Conservation (phyloP, 495 filamentous ascomycete species). For the Neurospora sp. region DNA sequence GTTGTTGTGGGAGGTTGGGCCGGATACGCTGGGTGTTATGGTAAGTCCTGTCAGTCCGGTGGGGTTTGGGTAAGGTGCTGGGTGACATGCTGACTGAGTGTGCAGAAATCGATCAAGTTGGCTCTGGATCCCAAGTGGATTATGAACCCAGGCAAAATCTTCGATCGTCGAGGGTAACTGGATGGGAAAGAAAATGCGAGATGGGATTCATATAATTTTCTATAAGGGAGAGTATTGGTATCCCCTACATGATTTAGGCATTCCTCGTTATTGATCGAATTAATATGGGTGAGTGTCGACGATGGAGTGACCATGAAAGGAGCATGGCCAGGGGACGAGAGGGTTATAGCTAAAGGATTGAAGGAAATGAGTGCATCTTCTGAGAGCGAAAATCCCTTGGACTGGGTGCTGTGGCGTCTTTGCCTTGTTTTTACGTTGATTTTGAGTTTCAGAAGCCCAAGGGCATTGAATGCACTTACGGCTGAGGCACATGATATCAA, state of each 20-base stretch:
- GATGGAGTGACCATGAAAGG: not conserved
- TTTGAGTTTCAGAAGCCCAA: not conserved
- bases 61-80: not conserved
- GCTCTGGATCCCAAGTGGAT: slow-evolving; percentile 86
- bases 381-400: not conserved
- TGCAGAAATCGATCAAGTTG: slow-evolving; percentile 59
- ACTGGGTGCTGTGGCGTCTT: not conserved
- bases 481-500: not conserved
- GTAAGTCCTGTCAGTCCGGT: slow-evolving; percentile 6
- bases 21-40: slow-evolving; percentile 76
- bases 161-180: slow-evolving; percentile 41
- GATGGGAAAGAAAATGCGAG: not conserved
- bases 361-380: not conserved
- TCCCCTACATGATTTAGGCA: too few species aligned
- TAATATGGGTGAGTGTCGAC: not conserved
- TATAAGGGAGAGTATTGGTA: too few species aligned
- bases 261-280: not conserved
- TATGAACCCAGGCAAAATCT: slow-evolving; percentile 85
- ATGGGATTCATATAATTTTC: not conserved
- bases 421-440: not conserved
- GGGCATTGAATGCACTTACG: not conserved
- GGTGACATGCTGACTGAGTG: not conserved
- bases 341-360: not conserved
- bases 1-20: slow-evolving; percentile 71
- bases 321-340: not conserved